Evolutionary conservation across 2,329 filamentous ascomycete genomes (phyloP), one percentile per base, ranked within the genome.

Genomic region (Reticulascus tulasneorum): DNA sequence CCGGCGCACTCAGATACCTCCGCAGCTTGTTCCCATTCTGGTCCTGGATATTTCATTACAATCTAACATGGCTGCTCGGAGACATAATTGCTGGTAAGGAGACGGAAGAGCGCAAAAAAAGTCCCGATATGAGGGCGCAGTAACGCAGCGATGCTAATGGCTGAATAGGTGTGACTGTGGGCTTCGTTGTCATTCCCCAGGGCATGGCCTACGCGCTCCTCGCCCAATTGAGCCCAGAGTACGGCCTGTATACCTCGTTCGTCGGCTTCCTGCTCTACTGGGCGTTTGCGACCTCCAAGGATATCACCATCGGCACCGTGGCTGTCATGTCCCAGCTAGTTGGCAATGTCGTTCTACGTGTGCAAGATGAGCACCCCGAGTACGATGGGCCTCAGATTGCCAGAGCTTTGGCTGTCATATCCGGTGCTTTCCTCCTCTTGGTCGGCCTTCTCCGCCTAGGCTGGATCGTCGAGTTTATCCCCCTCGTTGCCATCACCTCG

Each of bases 261-360:
- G 84, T 88, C 58, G 86, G 86, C 32, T 84, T 86, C 21, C 62
- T 87, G 34, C 69, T 88, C 34, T 91, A 91, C 62, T 90, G 85
- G 84, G 75, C 87, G 38, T 90, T 90, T 53, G 86, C 84, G 23
- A 90, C 85, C 0, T 90, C 86, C 7, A 90, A 89, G 53, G 86
- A 91, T 56, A 89, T 91, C 54, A 87, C 85, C 9, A 89, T 90
- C 39, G 85, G 85, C 18, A 44, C 44, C 21, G 44, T 46, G 15
- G 69, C 71, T 11, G 64, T 74, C 23, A 69, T 69, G 35, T 73
- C 71, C 7, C 63, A 70, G 16, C 63, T 74, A 6, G 67, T 71
- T 9, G 70, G 69, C 12, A 67, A 69, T 44, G 63, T 69, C 29
- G 52, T 72, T 16, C 47, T 52, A 22, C 53, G 59, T 12, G 61